Base-by-base conservation (phyloP, 345 rosid genomes). In the Murraya koenigii region DNA sequence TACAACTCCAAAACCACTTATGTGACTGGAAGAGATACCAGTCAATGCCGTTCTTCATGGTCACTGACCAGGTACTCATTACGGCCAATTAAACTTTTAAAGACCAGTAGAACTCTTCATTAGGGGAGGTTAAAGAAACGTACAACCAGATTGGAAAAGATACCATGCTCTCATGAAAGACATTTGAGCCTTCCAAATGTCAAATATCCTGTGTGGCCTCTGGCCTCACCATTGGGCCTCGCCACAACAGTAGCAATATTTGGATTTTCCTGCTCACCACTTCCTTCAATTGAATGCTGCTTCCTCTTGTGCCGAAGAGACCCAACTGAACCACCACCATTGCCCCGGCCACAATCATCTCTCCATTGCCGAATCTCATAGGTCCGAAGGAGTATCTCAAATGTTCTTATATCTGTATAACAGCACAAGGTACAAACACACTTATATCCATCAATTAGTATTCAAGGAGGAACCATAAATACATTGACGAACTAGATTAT, bases 171-270 rank as follows among this genome's bases (percentile, higher is more conserved):
- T 88, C 82, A 89, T 7, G 62, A 54, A 3, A 82, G 71, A 74
- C 97, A 94, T 65, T 87, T 86, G 33, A 91, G 95, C 82, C 99
- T 89, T 59, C 97, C 97, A 66, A 96, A 94, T 71, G 98, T 96
- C 84, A 96, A 82, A 80, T 91, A 96, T 35, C 99, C 99, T 2
- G 98, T 96, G 82, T 96, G 99, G 70, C 99, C 98, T 88, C 90
- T 88, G 26, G 97, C 82, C 58, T 96, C 97, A 9, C 88, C 77
- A 66, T 86, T 88, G 71, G 99, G 99, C 77, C 87, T 87, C 69
- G 94, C 98, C 93, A 91, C 82, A 71, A 92, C 78, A 9, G 74
- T 61, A 44, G 87, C 69, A 77, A 79, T 79, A 82, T 78, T 60
- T 20, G 82, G 56, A 22, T 67, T 77, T 8, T 81, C 80, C 67